phyloP scores from a whole-genome alignment of 1,284 basidiomycete genomes.

The Mycosarcoma mackinlayi region DNA sequence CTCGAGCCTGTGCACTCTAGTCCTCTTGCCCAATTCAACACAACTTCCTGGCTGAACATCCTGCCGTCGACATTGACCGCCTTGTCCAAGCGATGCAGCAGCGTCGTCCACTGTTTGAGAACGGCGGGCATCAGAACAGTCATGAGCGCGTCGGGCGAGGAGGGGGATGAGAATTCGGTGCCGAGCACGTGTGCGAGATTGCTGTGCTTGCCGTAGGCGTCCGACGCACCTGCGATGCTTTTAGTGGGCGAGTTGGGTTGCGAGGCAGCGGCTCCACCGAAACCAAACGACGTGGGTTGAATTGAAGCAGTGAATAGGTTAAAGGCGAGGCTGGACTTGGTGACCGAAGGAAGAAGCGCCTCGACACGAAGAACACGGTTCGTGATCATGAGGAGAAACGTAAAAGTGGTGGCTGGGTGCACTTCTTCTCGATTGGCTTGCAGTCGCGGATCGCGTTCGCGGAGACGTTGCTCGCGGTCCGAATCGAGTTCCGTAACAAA shows the following conservation, averaged over 20 bases:
- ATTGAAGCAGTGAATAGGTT: constrained; percentile 40
- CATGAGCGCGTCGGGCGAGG: constrained; percentile 59
- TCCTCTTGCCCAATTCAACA: constrained; percentile 53
- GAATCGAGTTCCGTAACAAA: constrained; percentile 54
- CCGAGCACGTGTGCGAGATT: constrained; percentile 34
- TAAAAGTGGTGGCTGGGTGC: constrained; percentile 59
- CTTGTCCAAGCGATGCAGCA: constrained; percentile 48
- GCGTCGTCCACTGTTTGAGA: constrained; percentile 58
- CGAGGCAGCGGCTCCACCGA: constrained; percentile 7
- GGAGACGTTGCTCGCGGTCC: constrained; percentile 37
- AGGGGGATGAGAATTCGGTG: constrained; percentile 23
- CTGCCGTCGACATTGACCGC: constrained; percentile 60
- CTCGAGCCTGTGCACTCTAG: constrained; percentile 22
- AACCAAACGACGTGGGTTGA: constrained; percentile 24
- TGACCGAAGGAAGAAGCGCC: constrained; percentile 46
- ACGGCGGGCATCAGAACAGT: constrained; percentile 56
- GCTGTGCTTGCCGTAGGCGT: constrained; percentile 41
- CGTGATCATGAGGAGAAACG: constrained; percentile 56
- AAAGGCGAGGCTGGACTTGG: constrained; percentile 44
- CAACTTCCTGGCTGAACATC: constrained; percentile 63
- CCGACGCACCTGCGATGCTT: background rate
- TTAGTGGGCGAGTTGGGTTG: constrained; percentile 11
- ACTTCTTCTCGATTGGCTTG: constrained; percentile 44
- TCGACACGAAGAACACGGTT: constrained; percentile 55
- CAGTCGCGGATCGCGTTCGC: constrained; percentile 28